phyloP scores from a whole-genome alignment of 148 eudicot genomes.

The Rhododendron simsii region DNA sequence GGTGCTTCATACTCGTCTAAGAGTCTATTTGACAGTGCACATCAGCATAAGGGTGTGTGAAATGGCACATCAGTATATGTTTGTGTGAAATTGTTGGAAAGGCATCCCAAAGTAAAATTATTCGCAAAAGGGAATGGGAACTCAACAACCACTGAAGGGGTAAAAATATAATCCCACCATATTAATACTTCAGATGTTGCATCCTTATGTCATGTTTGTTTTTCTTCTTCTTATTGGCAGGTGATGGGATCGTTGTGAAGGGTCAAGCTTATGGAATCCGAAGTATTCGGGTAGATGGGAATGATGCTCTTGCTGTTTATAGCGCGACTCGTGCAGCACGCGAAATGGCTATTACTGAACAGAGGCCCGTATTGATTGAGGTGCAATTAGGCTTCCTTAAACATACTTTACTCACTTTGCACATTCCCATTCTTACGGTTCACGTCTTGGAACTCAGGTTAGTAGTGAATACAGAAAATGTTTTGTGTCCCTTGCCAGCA shows the following conservation, averaged over 20 bases:
- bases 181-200: background rate
- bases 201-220: background rate
- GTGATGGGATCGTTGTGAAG: conserved; percentile 83
- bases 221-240: conserved; percentile 25
- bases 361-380: conserved; percentile 76
- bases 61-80: background rate
- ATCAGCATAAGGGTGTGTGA: background rate
- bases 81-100: background rate
- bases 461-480: background rate
- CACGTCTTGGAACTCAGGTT: background rate
- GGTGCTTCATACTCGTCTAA: background rate
- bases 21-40: background rate
- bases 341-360: conserved; percentile 58
- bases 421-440: background rate
- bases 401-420: background rate
- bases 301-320: conserved; percentile 88
- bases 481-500: background rate
- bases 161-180: background rate
- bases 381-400: conserved; percentile 22
- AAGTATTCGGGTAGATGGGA: conserved; percentile 85
- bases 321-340: conserved; percentile 63
- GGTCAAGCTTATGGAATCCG: conserved; percentile 83
- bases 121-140: background rate
- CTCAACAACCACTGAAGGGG: background rate
- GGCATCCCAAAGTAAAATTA: background rate